Percentiles rank a stretch among this genome's conserved stretches.
Evolutionary conservation across 768 basidiomycete genomes (phyloP).

Genomic region (Floccularia luteovirens): DNA sequence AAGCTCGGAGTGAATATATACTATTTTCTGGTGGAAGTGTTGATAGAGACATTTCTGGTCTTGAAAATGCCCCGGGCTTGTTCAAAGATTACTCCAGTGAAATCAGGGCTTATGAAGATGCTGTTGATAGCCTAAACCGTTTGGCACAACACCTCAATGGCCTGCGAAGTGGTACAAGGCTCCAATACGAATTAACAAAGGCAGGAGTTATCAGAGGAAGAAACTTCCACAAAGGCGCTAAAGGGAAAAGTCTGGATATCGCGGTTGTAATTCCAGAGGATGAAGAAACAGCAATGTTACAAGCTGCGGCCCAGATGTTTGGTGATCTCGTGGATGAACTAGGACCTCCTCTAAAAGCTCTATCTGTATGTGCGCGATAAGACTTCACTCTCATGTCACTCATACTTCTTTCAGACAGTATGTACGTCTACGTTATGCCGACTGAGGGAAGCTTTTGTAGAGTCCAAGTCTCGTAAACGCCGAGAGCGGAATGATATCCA

Average conservation of each 20-base stretch:
- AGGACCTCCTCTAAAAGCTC: constrained; percentile 65
- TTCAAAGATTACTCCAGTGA: constrained; percentile 16
- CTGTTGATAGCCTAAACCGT: constrained; percentile 78
- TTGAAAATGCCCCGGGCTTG: not conserved
- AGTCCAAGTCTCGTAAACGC: constrained; percentile 24
- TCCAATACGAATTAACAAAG: constrained; percentile 78
- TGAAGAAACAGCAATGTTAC: constrained; percentile 36
- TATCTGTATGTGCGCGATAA: constrained; percentile 45
- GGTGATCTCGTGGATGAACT: constrained; percentile 75
- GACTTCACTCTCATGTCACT: not conserved
- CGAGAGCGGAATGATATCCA: constrained; percentile 26
- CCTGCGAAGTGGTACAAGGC: constrained; percentile 70
- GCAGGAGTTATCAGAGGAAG: constrained; percentile 30
- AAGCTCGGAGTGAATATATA: constrained; percentile 89
- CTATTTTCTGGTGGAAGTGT: constrained; percentile 24
- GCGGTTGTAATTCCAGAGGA: constrained; percentile 15
- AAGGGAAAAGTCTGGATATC: constrained; percentile 9
- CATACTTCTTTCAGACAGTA: constrained; percentile 33
- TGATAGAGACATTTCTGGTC: constrained; percentile 7
- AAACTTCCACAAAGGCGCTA: no score
- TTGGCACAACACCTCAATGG: constrained; percentile 94
- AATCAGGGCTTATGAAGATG: constrained; percentile 72
- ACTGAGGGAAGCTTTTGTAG: constrained; percentile 60
- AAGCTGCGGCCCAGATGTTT: constrained; percentile 66
- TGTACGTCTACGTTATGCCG: constrained; percentile 54